Evolutionary conservation across 495 filamentous ascomycete species (phyloP).

Genomic region (Achaetomiella virescens): DNA sequence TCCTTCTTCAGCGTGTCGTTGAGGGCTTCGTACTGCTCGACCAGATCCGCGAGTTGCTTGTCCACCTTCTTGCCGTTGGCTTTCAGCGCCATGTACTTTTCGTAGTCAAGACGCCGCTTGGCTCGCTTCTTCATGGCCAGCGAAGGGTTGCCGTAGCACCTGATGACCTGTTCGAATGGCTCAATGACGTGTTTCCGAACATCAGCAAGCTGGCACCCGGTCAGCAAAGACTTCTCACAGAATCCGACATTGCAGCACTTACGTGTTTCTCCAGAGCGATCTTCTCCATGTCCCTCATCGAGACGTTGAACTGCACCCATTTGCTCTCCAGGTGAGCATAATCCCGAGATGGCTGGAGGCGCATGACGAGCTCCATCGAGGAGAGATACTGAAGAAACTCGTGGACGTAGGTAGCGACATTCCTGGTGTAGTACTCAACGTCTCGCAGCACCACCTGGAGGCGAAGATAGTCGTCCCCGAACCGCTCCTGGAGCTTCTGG

Average conservation of each 20-base stretch:
- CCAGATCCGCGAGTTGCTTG: slow-evolving; percentile 73
- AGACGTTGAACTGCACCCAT: slow-evolving; percentile 79
- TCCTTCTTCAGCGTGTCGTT: slow-evolving; percentile 92
- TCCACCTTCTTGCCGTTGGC: slow-evolving; percentile 69
- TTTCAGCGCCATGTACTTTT: slow-evolving; percentile 54
- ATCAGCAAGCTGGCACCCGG: slow-evolving; percentile 52
- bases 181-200: slow-evolving; percentile 79
- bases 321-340: slow-evolving; percentile 82
- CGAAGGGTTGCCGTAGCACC: slow-evolving; percentile 72
- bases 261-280: slow-evolving; percentile 81
- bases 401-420: slow-evolving; percentile 62
- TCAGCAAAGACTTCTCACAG: slow-evolving; percentile 2
- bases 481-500: slow-evolving; percentile 65
- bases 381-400: slow-evolving; percentile 64
- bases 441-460: slow-evolving; percentile 87
- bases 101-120: slow-evolving; percentile 83
- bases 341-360: slow-evolving; percentile 47
- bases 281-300: slow-evolving; percentile 72
- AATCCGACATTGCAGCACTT: slow-evolving; percentile 28
- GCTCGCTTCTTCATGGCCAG: slow-evolving; percentile 86
- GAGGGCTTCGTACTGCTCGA: slow-evolving; percentile 78
- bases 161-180: slow-evolving; percentile 75
- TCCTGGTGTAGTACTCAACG: slow-evolving; percentile 75
- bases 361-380: slow-evolving; percentile 62
- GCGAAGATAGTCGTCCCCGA: slow-evolving; percentile 80